Evolutionary conservation across 192 early-diverging fungal genomes (phyloP), one percentile per base, ranked within the genome.

Genomic region (Rhizophagus prolifer): DNA sequence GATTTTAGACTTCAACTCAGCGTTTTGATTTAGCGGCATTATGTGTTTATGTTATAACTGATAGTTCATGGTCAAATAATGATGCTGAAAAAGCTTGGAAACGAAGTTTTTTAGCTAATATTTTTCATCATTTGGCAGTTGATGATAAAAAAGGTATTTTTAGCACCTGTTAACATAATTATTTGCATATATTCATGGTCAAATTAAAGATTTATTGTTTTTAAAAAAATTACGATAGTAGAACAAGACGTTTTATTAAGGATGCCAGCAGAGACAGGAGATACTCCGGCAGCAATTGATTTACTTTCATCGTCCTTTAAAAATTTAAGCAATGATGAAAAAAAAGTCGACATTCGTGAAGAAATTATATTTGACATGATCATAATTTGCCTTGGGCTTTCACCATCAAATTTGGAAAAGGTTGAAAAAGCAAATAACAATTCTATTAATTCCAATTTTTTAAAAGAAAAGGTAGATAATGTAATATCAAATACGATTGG

Each of bases 351-450:
- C 34, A 76, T 76, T 26, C 50, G 65, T 21, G 14, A 63, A 12
- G 64, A 76, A 36, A 59, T 76, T 58, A 68, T 76, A 23, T 50
- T 13, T 30, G 75, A 76, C 36, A n/a, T 68, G 16, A 13, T 76
- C 34, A 58, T 76, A 58, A 23, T 68, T 21, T 68, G 64, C 58
- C 30, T 76, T 21, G 75, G 75, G 14, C n/a, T 76, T 5, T 23
- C 62, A 30, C 61, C 21, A 21, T 46, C 63, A 9, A 26, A 59
- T n/a, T 23, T 34, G 1, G n/a, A 19, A n/a, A 34, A 30, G 19
- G 25, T 16, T n/a, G 46, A 72, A 62, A n/a, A 59, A 10, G 2
- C 26, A 31, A 34, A 36, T 23, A 14, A 68, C 13, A 54, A 13
- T 68, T 38, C 46, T 59, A n/a, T n/a, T n/a, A n/a, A n/a, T n/a